Evolutionary conservation across 1,284 basidiomycete species (phyloP).

Genomic region (Ceratobasidium sp.): DNA sequence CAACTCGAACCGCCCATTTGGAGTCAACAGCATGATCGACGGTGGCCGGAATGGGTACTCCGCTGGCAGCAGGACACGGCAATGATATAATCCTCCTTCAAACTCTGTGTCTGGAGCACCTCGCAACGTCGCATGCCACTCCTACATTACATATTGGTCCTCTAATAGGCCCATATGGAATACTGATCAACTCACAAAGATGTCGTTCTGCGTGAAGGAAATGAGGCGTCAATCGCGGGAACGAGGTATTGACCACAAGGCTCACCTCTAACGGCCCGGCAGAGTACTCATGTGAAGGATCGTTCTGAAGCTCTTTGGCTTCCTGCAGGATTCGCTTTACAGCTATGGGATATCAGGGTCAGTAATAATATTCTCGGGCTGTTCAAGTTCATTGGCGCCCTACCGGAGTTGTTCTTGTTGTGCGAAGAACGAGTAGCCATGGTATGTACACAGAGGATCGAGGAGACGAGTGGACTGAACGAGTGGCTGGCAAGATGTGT

Average conservation of each 20-base stretch:
- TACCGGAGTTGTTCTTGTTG: slow-evolving; percentile 89
- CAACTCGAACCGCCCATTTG: slow-evolving; percentile 94
- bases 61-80: slow-evolving; percentile 89
- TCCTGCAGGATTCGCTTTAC: slow-evolving; percentile 98
- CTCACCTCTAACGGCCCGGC: slow-evolving; percentile 90
- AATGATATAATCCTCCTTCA: slow-evolving; percentile 92
- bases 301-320: slow-evolving; percentile 86
- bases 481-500: slow-evolving; percentile 5
- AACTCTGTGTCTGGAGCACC: slow-evolving; percentile 90
- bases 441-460: not conserved
- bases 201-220: slow-evolving; percentile 71
- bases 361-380: not conserved
- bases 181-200: slow-evolving; percentile 71
- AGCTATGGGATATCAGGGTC: slow-evolving; percentile 61
- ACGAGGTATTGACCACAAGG: slow-evolving; percentile 45
- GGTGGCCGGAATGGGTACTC: slow-evolving; percentile 96
- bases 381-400: slow-evolving; percentile 50
- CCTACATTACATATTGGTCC: slow-evolving; percentile 63
- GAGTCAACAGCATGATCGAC: slow-evolving; percentile 93
- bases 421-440: slow-evolving; percentile 60
- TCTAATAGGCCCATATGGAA: slow-evolving; percentile 51
- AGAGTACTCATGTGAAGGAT: slow-evolving; percentile 83
- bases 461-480: slow-evolving; percentile 1
- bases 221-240: slow-evolving; percentile 38
- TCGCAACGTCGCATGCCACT: slow-evolving; percentile 97